Conservation (phyloP, 495 filamentous ascomycete species). For the Penicillium cinerascens region DNA sequence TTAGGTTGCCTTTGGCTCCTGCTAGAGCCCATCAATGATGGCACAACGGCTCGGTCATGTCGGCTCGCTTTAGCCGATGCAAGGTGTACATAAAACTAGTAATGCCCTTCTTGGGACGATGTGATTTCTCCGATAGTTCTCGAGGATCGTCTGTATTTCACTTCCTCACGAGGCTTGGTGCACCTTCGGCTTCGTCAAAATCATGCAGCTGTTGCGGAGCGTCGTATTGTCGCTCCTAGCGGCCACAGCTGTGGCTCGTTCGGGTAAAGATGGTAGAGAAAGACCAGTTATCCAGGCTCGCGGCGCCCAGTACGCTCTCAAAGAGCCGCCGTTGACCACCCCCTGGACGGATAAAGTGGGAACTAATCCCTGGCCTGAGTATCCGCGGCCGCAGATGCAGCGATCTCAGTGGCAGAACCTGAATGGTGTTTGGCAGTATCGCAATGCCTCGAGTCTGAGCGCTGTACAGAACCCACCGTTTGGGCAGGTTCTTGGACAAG, state of each 20-base stretch:
- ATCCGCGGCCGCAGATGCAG: slow-evolving; percentile 60
- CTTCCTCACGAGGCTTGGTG: not conserved
- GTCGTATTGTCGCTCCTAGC: slow-evolving; percentile 14
- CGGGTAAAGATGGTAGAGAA: slow-evolving; percentile 1
- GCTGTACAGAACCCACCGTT: slow-evolving; percentile 43
- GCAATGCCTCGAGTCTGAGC: slow-evolving; percentile 37
- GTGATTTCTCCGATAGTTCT: not conserved
- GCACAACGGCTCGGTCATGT: slow-evolving; percentile 3
- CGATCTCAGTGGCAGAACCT: slow-evolving; percentile 58
- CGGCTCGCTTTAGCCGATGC: not conserved
- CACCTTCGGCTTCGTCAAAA: not conserved
- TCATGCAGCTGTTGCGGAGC: slow-evolving; percentile 17
- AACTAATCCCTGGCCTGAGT: slow-evolving; percentile 62
- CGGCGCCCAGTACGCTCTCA: slow-evolving; percentile 23
- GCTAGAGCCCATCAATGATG: slow-evolving; percentile 2
- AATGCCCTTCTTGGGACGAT: not conserved
- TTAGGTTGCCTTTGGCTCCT: slow-evolving; percentile 1
- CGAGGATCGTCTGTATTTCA: not conserved
- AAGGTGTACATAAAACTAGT: slow-evolving; percentile 15
- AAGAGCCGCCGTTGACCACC: slow-evolving; percentile 52
- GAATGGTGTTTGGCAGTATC: slow-evolving; percentile 66
- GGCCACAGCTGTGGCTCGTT: slow-evolving; percentile 13
- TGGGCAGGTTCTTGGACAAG: slow-evolving; percentile 35
- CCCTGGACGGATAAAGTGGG: slow-evolving; percentile 61
- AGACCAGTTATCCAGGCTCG: slow-evolving; percentile 8